phyloP scores from a whole-genome alignment of 2,329 filamentous ascomycete genomes.

The Calonectria leucothoes region DNA sequence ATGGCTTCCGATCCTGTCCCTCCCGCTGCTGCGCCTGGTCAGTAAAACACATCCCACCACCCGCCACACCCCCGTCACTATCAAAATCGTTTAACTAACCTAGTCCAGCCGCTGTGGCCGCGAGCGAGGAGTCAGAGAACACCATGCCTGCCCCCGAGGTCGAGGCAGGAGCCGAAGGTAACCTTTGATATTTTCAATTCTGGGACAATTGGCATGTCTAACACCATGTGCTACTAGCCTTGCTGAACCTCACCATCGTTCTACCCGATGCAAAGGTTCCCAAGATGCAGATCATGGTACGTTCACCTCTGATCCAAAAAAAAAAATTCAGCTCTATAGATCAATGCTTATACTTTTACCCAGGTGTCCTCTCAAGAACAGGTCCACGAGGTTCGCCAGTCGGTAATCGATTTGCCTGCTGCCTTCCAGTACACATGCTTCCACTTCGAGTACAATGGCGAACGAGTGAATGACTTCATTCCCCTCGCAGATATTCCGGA shows the following conservation, averaged over 20 bases:
- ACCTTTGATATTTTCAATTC: constrained; percentile 5
- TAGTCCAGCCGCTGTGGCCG: constrained; percentile 27
- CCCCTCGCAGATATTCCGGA: constrained; percentile 90
- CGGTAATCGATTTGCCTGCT: constrained; percentile 90
- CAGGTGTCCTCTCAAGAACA: constrained; percentile 94
- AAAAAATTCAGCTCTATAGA: not conserved
- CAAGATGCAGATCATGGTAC: constrained; percentile 87
- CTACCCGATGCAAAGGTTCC: constrained; percentile 80
- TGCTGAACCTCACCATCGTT: constrained; percentile 77
- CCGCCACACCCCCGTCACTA: not conserved
- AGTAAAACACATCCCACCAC: constrained; percentile 20
- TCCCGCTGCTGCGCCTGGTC: constrained; percentile 43
- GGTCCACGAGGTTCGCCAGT: constrained; percentile 96
- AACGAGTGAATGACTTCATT: constrained; percentile 94
- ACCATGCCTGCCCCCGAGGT: constrained; percentile 40
- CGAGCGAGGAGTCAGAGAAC: constrained; percentile 41
- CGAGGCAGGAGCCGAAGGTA: constrained; percentile 50
- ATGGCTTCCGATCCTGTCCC: constrained; percentile 49
- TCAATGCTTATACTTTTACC: constrained; percentile 27
- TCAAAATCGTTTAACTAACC: constrained; percentile 17
- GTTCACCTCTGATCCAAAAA: constrained; percentile 41
- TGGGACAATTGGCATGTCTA: constrained; percentile 24
- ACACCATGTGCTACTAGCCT: constrained; percentile 49
- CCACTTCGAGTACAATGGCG: constrained; percentile 90
- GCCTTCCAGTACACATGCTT: constrained; percentile 99